phyloP scores from a whole-genome alignment of 306 rosid genomes.

The Coriaria nepalensis region DNA sequence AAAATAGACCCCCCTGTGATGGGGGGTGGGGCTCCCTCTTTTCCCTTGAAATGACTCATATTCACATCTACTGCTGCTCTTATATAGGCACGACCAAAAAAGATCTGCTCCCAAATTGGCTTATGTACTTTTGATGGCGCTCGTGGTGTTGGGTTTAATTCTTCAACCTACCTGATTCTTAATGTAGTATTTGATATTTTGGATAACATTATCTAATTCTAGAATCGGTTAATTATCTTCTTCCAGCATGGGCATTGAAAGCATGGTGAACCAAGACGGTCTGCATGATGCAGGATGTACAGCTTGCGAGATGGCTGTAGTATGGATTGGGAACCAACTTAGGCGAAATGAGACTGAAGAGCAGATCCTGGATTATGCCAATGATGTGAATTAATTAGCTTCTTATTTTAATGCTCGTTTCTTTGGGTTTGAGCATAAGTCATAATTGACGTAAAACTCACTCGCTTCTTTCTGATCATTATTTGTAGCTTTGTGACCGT shows the following conservation, averaged over 20 bases:
- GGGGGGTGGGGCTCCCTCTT: neutral
- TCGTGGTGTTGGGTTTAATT: conserved; percentile 50
- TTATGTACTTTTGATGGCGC: conserved; percentile 74
- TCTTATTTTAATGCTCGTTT: neutral
- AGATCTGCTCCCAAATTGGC: conserved; percentile 75
- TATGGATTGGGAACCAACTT: conserved; percentile 71
- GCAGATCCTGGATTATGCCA: conserved; percentile 33
- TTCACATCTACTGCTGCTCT: neutral
- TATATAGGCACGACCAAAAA: conserved; percentile 48
- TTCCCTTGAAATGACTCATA: neutral
- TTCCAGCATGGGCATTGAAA: conserved; percentile 46
- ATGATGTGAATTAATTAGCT: conserved; percentile 32
- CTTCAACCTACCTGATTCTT: neutral
- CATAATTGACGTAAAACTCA: no score
- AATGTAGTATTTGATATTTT: neutral
- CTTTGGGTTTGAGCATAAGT: neutral
- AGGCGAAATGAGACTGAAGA: conserved; percentile 58
- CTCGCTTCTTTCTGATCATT: conserved; percentile 8
- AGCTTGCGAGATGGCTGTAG: conserved; percentile 83
- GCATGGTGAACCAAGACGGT: conserved; percentile 4
- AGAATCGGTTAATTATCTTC: conserved; percentile 6
- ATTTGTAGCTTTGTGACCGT: conserved; percentile 69
- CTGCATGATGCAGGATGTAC: conserved; percentile 48
- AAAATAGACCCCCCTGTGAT: no score
- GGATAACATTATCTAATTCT: neutral